Evolutionary conservation across 345 rosid genomes (phyloP).

Genomic region (Syzygium oleosum): DNA sequence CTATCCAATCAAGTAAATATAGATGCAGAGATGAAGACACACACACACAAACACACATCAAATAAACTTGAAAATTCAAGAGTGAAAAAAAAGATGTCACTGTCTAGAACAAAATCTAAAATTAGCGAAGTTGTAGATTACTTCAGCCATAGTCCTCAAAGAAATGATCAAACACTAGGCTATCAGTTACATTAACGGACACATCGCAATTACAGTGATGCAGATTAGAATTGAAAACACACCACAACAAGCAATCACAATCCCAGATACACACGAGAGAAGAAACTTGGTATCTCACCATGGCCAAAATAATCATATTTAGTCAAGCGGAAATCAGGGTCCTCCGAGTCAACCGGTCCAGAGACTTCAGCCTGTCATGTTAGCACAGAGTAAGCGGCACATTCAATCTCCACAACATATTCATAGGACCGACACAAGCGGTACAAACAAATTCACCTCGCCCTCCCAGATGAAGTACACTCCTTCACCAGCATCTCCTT

Average conservation of each 20-base stretch:
- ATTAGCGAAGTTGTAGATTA: not conserved
- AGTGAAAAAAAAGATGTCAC: not conserved
- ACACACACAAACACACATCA: not conserved
- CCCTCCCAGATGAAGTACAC: constrained; percentile 81
- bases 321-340: constrained; percentile 67
- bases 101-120: not conserved
- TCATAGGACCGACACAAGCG: not conserved
- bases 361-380: constrained; percentile 66
- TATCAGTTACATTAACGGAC: not conserved
- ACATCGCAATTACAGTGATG: not conserved
- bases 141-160: not conserved
- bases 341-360: constrained; percentile 45
- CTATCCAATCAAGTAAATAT: not conserved
- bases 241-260: not conserved
- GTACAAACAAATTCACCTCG: constrained; percentile 43
- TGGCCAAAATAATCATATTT: constrained; percentile 82
- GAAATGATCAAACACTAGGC: not conserved
- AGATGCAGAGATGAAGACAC: not conserved
- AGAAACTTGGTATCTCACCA: constrained; percentile 31
- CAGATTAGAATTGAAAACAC: not conserved
- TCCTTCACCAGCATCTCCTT: constrained; percentile 75
- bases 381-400: not conserved
- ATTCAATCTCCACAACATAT: not conserved
- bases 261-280: not conserved
- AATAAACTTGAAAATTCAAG: not conserved